Evolutionary conservation across 768 basidiomycete genomes (phyloP).

Genomic region (Tremella yokohamensis): DNA sequence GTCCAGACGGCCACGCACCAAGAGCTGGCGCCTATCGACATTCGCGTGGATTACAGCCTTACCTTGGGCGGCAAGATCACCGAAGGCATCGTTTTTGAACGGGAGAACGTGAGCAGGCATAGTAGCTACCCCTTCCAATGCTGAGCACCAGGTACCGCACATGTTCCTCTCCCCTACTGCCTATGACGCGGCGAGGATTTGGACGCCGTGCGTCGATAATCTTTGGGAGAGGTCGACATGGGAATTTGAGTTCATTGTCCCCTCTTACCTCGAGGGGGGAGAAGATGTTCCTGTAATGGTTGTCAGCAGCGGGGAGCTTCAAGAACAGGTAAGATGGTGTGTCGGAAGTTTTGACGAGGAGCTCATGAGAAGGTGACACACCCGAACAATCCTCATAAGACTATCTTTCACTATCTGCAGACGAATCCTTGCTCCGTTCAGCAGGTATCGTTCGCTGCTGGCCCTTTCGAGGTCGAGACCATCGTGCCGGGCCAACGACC

Average conservation of each 20-base stretch:
- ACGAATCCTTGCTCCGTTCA: slow-evolving; percentile 85
- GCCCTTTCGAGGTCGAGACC: slow-evolving; percentile 78
- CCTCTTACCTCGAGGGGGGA: slow-evolving; percentile 50
- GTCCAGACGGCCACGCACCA: slow-evolving; percentile 58
- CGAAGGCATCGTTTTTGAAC: slow-evolving; percentile 43
- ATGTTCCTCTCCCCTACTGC: slow-evolving; percentile 83
- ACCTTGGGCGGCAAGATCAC: slow-evolving; percentile 53
- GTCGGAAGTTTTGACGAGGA: background rate
- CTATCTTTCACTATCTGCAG: slow-evolving; percentile 89
- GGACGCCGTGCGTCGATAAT: slow-evolving; percentile 96
- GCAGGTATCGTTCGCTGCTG: slow-evolving; percentile 92
- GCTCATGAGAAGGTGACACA: slow-evolving; percentile 69
- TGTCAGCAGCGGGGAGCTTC: slow-evolving; percentile 87
- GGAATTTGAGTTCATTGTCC: slow-evolving; percentile 96
- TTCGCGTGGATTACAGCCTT: slow-evolving; percentile 45
- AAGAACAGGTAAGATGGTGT: slow-evolving; percentile 69
- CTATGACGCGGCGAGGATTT: slow-evolving; percentile 88
- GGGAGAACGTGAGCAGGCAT: slow-evolving; percentile 29
- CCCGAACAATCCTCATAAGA: slow-evolving; percentile 87
- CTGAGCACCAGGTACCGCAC: slow-evolving; percentile 79
- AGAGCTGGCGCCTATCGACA: slow-evolving; percentile 45
- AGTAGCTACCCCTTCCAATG: background rate
- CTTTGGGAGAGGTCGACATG: slow-evolving; percentile 96
- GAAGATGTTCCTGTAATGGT: slow-evolving; percentile 74
- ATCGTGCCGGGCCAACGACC: slow-evolving; percentile 53